Conservation (phyloP, 108 stramenopile genomes). For the Nannochloropsis oceanica region DNA sequence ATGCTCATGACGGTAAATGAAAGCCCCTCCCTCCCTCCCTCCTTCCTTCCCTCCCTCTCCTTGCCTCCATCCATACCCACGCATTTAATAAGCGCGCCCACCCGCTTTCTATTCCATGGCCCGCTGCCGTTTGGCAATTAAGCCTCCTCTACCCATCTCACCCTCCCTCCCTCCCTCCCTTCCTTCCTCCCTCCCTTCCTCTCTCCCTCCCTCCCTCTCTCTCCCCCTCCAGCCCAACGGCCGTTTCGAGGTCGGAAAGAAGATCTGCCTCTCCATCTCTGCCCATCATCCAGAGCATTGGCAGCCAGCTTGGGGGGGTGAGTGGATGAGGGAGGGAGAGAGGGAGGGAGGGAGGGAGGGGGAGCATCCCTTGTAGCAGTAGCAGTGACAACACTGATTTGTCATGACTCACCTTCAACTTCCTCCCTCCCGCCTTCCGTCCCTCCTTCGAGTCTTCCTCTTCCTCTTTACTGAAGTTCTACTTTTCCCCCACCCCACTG, state of each 20-base stretch:
- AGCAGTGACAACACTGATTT: background rate
- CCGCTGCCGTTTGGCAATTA: too few relatives aligned
- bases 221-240: slow-evolving; percentile 48
- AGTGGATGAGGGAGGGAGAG: background rate
- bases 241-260: slow-evolving; percentile 79
- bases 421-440: background rate
- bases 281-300: slow-evolving; percentile 94
- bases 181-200: background rate
- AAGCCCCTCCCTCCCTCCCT: background rate
- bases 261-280: slow-evolving; percentile 84
- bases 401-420: background rate
- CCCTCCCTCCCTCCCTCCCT: background rate
- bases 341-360: too few relatives aligned
- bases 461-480: too few relatives aligned
- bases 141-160: background rate
- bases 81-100: too few relatives aligned
- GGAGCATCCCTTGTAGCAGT: too few relatives aligned
- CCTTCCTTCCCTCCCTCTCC: background rate
- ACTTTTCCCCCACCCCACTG: too few relatives aligned
- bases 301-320: slow-evolving; percentile 40
- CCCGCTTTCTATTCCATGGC: too few relatives aligned
- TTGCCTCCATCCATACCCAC: too few relatives aligned
- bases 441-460: too few relatives aligned
- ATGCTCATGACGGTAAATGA: slow-evolving; percentile 60
- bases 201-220: background rate